Base-by-base conservation (phyloP, 495 filamentous ascomycete genomes). In the Penicillium flavigenum region DNA sequence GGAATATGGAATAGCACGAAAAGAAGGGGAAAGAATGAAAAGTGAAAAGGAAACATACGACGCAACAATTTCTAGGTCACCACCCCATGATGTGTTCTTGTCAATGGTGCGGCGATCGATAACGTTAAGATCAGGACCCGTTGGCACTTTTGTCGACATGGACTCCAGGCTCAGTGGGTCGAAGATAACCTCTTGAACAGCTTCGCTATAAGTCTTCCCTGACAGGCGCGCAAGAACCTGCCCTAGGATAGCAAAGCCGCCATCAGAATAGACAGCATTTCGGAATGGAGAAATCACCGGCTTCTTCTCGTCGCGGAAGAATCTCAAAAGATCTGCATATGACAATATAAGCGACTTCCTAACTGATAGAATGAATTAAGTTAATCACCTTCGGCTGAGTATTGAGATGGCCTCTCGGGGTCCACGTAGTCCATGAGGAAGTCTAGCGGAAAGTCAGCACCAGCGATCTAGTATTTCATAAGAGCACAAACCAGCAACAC, bases 151-250 rank as follows among this genome's bases (percentile, higher is more conserved):
- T 47, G 72, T 76, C 5, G 74, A 80, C 51, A 64, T 71, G 4
- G 62, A 56, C 12, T 69, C 65, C 24, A 83, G 64, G 0, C 62
- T 63, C 10, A 84, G 68, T 6, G 73, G 75, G 6, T 59, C 38
- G 26, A 79, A 58, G 2, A 84, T 16, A 27, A 60, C 58, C 1
- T 71, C 60, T 44, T 80, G 45, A 14, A 84, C 60, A 58, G 79
- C 70, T 0, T 67, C 47, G 17, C 68, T 44, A 51, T 79, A 81
- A 4, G 41, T 50, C 47, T 70, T 75, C 12, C 74, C 72, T 7
- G 74, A 75, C 51, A 83, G 80, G 51, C 63, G 66, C 52, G 81
- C 78, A 47, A 84, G 71, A 0, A 78, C 79, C 56, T 83, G 82
- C 0, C 72, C 75, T 12, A 84, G 63, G 52, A 83, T 71, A 10